Conservation (phyloP, 2,329 filamentous ascomycete genomes). For the Aspergillus flavus region DNA sequence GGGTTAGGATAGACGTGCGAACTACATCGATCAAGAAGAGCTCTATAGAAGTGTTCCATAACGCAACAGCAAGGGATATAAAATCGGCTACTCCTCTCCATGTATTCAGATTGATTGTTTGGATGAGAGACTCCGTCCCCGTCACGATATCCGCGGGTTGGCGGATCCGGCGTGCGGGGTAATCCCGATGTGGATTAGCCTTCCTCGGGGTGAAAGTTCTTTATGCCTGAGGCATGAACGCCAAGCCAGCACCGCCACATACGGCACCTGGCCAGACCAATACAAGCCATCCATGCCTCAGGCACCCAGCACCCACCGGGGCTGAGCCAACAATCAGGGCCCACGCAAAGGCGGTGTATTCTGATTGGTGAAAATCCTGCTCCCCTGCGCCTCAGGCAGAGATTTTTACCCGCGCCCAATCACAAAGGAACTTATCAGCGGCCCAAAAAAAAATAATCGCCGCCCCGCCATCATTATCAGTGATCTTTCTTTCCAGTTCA, state of each 20-base stretch:
- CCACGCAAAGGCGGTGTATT: conserved; percentile 7
- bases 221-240: background rate
- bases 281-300: background rate
- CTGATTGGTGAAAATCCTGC: conserved; percentile 4
- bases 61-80: too few relatives aligned
- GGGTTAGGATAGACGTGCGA: background rate
- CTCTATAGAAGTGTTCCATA: too few relatives aligned
- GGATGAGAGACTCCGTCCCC: background rate
- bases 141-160: background rate
- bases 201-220: background rate
- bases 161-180: conserved; percentile 21
- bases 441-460: conserved; percentile 11
- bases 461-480: conserved; percentile 10
- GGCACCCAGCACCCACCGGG: background rate
- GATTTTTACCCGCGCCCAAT: conserved; percentile 15
- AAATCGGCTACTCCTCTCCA: too few relatives aligned
- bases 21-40: background rate
- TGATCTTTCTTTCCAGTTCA: background rate
- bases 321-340: conserved; percentile 4
- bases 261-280: background rate
- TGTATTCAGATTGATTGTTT: too few relatives aligned
- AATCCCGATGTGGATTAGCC: conserved; percentile 16
- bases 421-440: conserved; percentile 3
- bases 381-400: conserved; percentile 22
- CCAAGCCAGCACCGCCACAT: background rate